Evolutionary conservation across 768 basidiomycete species (phyloP), one percentile per base, ranked within the genome.

Genomic region (Auricularia cornea): DNA sequence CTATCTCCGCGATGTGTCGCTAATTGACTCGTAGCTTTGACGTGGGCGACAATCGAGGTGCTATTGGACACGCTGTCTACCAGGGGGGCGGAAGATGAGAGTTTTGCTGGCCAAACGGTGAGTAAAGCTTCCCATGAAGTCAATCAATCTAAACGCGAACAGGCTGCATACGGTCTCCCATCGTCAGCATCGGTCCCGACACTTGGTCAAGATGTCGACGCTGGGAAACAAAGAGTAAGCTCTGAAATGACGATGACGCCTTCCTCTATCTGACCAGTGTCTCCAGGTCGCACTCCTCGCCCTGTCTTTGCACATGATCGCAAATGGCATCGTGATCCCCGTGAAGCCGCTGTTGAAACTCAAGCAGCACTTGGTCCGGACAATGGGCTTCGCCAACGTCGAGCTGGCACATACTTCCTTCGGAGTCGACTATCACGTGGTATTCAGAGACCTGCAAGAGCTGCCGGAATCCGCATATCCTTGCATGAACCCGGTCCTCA

Each of bases 41-140:
- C 84, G 0, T 90, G 88, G 88, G 78, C 81, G 31, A 77, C 76
- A 29, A 79, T 90, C 52, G 85, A 86, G 65, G 76, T 80, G 0
- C 74, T 89, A 16, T 69, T 78, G 1, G 85, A 88, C 69, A 82
- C 83, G 84, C 59, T 80, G 78, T 62, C 72, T 76, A 14, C 71
- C 76, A 59, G 73, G 62, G 74, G 71, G n/a, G 68, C 75, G 59
- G 72, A 76, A 59, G 79, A 76, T 51, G 73, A 75, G 59, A 79
- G 73, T 11, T 73, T 64, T 41, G 70, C 78, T 48, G 75, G 77
- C 26, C 79, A 79, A 68, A 68, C 78, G 63, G 81, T 82, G 67
- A 63, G 79, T 71, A 3, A 20, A 6, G 20, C 20, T 20, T 18
- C 44, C 44, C 16, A 18, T 20, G 11, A 6, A 5, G 11, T 12